Base-by-base conservation (phyloP, 352 stramenopile species). In the Globisporangium iwayamae region DNA sequence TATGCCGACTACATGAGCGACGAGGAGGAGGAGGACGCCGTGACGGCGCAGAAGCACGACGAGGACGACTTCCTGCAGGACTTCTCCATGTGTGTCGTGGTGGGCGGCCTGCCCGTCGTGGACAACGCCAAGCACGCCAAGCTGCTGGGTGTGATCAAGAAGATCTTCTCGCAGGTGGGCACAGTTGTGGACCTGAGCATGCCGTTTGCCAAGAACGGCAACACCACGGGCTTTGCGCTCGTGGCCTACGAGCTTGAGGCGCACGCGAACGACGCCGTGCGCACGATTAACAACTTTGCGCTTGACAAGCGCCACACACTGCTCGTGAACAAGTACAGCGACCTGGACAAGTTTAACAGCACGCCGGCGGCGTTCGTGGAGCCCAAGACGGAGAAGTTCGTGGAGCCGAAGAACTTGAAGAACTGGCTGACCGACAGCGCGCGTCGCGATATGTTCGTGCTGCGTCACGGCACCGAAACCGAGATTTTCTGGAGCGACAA, bases 281-380 rank as follows among this genome's bases (percentile, higher is more conserved):
- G 82, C 45, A 93, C 82, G 59, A 90, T 93, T 67, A 78, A 96
- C 74, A 92, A 92, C 72, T 93, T 94, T 65, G 83, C 82, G 36
- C 78, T 99, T 53, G 97, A 99, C 81, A 99, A 99, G 79, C 97
- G 94, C 68, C 97, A 99, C 81, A 90, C 82, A 22, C 83, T 99
- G 61, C 86, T 94, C 54, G 96, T 99, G 13, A 96, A 93, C 71
- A 87, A 88, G 56, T 98, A 98, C 74, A 70, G 79, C 14, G 91
- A 98, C 52, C 68, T 98, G 57, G 77, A 89, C 8, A 91, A 90
- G 65, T 96, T 84, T 66, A 59, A 76, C 63, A 71, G 81, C 48
- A 89, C 93, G 16, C 75, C 83, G 6, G 68, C 75, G 3, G 70
- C 70, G 59, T 97, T 98, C 66, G 92, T 91, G 36, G 76, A 85